These are phyloP conservation scores for Cladophialophora yegresii DNA, from an alignment of 2,329 filamentous ascomycete species.

Conservation along the genomic window DNA sequence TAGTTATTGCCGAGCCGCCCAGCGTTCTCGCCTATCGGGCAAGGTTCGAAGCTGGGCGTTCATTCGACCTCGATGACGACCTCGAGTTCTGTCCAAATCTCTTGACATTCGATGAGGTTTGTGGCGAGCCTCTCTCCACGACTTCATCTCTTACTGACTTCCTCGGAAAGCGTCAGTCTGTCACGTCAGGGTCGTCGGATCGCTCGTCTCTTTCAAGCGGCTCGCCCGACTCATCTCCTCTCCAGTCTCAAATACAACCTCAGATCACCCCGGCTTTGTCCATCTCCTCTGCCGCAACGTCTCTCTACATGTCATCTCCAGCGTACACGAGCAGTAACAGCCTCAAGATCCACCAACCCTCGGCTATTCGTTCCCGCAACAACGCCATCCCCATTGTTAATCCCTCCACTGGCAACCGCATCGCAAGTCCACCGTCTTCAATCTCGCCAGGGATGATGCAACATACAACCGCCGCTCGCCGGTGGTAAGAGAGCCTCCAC, in stretches of 20 bases:
- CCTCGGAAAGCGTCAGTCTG: conserved; percentile 73
- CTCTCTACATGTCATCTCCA: conserved; percentile 57
- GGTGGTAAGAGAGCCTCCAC: conserved; percentile 39
- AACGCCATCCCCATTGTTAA: conserved; percentile 99
- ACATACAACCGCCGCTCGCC: conserved; percentile 47
- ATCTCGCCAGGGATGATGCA: conserved; percentile 67
- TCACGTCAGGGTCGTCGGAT: conserved; percentile 85
- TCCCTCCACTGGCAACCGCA: conserved; percentile 81
- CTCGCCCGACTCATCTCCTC: conserved; percentile 86
- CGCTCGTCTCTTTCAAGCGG: conserved; percentile 92
- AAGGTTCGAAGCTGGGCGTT: conserved; percentile 86
- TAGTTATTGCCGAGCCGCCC: conserved; percentile 68
- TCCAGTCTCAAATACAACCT: conserved; percentile 75
- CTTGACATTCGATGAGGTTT: conserved; percentile 89
- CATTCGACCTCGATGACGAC: conserved; percentile 94
- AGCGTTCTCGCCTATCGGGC: conserved; percentile 76
- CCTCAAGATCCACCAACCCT: conserved; percentile 87
- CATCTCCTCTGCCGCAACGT: conserved; percentile 64
- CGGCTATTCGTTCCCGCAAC: conserved; percentile 72
- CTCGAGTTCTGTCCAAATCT: conserved; percentile 92
- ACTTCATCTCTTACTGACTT: conserved; percentile 35
- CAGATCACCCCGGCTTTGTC: conserved; percentile 71
- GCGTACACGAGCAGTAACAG: conserved; percentile 66
- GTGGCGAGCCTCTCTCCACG: conserved; percentile 36
- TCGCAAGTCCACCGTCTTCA: conserved; percentile 82